A percentile compares a stretch with the other conserved stretches of the same genome.
These are phyloP conservation scores for Hibiscus tridactylites DNA, from an alignment of 345 rosid species.

Conservation along the genomic window DNA sequence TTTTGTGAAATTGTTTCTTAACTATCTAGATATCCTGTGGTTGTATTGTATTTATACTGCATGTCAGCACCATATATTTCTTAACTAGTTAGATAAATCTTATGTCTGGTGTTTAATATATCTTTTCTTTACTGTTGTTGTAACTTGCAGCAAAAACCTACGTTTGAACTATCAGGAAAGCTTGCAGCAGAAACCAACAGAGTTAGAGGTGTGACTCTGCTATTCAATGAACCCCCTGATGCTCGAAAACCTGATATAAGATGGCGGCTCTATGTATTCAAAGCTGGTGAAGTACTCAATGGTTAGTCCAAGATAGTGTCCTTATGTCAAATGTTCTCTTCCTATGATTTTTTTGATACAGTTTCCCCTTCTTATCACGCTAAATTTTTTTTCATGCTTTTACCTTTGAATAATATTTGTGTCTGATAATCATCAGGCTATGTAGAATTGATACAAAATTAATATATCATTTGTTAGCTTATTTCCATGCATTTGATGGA, in stretches of 20 bases:
- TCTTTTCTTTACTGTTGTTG: not conserved
- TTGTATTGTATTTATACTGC: not conserved
- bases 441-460: not conserved
- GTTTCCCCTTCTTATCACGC: not conserved
- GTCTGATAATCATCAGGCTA: not conserved
- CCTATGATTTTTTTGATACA: not conserved
- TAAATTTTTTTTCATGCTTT: not conserved
- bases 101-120: not conserved
- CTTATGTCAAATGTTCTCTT: not conserved
- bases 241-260: slow-evolving; percentile 73
- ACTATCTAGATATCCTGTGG: not conserved
- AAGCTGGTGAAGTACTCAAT: slow-evolving; percentile 74
- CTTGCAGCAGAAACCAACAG: slow-evolving; percentile 95
- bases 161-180: slow-evolving; percentile 53
- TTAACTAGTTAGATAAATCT: not conserved
- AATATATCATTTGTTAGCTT: not conserved
- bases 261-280: slow-evolving; percentile 93
- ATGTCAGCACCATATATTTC: not conserved
- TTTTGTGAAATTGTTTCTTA: slow-evolving; percentile 7
- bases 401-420: not conserved
- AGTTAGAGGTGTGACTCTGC: slow-evolving; percentile 78
- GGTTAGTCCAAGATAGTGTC: slow-evolving; percentile 32
- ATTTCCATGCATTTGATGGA: not conserved
- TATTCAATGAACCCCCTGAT: slow-evolving; percentile 87
- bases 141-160: not conserved